Evolutionary conservation across 805 yeast species (phyloP).

Genomic region (Naumovozyma castellii): DNA sequence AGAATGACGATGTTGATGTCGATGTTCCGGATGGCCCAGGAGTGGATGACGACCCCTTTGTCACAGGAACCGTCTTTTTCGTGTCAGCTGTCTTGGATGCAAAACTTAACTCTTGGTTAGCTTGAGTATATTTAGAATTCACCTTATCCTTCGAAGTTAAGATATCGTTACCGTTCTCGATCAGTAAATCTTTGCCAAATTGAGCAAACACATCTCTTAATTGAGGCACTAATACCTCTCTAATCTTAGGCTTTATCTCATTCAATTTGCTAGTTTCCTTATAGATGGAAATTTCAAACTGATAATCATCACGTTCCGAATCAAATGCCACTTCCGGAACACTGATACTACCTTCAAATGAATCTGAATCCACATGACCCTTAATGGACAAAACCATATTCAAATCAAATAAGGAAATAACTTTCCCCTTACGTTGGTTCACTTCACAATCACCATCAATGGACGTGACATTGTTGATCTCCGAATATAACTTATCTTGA

Average conservation of each 20-base stretch:
- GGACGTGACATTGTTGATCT: constrained; percentile 30
- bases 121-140: constrained; percentile 45
- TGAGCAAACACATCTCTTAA: constrained; percentile 48
- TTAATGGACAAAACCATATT: constrained; percentile 50
- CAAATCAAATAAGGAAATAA: constrained; percentile 82
- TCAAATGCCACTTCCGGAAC: constrained; percentile 94
- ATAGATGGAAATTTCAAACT: constrained; percentile 64
- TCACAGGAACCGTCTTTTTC: not conserved
- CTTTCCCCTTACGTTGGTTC: constrained; percentile 93
- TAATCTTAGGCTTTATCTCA: constrained; percentile 42
- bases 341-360: constrained; percentile 60
- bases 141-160: constrained; percentile 69
- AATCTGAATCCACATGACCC: constrained; percentile 36
- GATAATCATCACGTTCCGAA: constrained; percentile 74
- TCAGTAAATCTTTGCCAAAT: constrained; percentile 73
- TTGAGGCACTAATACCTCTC: constrained; percentile 56
- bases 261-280: constrained; percentile 43
- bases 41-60: no score
- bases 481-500: constrained; percentile 23
- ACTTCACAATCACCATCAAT: constrained; percentile 96
- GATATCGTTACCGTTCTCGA: constrained; percentile 72
- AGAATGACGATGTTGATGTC: not conserved
- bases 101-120: constrained; percentile 34
- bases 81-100: constrained; percentile 7
- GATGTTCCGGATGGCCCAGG: not conserved